These are phyloP conservation scores for Rhodomyrtus tomentosa DNA, from an alignment of 345 rosid genomes.

Conservation along the genomic window DNA sequence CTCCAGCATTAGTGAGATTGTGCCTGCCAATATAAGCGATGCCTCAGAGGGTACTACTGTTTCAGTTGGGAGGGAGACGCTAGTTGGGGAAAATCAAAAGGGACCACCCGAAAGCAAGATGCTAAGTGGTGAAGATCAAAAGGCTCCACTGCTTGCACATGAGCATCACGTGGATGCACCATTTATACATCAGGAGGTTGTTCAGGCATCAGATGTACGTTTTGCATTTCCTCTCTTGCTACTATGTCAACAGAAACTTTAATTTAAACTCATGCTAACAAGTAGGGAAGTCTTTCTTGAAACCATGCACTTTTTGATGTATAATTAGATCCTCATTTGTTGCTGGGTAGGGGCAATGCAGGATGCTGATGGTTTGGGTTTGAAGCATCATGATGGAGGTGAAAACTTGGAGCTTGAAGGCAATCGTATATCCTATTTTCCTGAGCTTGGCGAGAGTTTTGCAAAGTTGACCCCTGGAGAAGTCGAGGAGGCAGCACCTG, in stretches of 20 bases:
- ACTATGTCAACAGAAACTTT: slow-evolving; percentile 7
- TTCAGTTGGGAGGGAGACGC: slow-evolving; percentile 12
- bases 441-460: slow-evolving; percentile 14
- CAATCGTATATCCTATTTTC: background rate
- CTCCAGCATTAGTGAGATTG: slow-evolving; percentile 1
- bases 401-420: slow-evolving; percentile 8
- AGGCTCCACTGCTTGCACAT: slow-evolving; percentile 18
- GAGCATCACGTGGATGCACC: slow-evolving; percentile 28
- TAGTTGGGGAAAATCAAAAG: background rate
- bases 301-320: background rate
- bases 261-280: background rate
- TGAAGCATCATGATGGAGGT: slow-evolving; percentile 21
- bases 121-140: slow-evolving; percentile 12
- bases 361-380: slow-evolving; percentile 53
- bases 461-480: background rate
- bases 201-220: slow-evolving; percentile 81
- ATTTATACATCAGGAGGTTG: slow-evolving; percentile 36
- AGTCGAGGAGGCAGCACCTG: slow-evolving; percentile 11
- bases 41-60: slow-evolving; percentile 9
- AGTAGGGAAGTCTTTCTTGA: background rate
- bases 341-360: slow-evolving; percentile 94
- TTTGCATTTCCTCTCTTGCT: slow-evolving; percentile 32
- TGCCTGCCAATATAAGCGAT: slow-evolving; percentile 5
- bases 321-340: slow-evolving; percentile 66
- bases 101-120: background rate